Conservation (phyloP, 1,139 yeast species). For the Kluyveromyces sp. region DNA sequence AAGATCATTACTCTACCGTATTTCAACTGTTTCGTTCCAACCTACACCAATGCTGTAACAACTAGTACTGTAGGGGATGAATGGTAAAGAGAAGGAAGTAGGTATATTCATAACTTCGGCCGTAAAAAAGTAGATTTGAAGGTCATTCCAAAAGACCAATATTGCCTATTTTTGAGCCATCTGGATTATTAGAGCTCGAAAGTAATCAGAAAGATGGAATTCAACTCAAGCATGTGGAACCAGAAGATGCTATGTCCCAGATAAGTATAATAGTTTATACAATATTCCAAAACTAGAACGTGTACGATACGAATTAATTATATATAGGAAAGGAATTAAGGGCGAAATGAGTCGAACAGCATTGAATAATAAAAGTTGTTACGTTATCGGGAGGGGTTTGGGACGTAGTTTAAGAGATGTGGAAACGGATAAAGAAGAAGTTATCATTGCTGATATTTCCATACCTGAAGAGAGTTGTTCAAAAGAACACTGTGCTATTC, state of each 20-base stretch:
- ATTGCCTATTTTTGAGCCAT: slow-evolving; percentile 33
- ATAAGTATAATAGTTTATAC: slow-evolving; percentile 18
- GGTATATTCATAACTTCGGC: neutral
- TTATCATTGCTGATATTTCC: slow-evolving; percentile 37
- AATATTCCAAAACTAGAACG: slow-evolving; percentile 23
- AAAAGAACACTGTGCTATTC: slow-evolving; percentile 51
- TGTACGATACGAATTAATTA: slow-evolving; percentile 21
- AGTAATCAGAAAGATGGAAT: slow-evolving; percentile 36
- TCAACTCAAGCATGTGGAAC: slow-evolving; percentile 39
- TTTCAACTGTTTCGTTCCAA: too few species aligned
- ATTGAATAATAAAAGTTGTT: slow-evolving; percentile 29
- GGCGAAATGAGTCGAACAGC: slow-evolving; percentile 5
- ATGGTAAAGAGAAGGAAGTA: neutral
- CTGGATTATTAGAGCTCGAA: slow-evolving; percentile 42
- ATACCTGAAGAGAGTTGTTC: slow-evolving; percentile 40
- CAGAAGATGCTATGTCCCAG: slow-evolving; percentile 36
- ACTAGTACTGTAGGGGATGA: neutral
- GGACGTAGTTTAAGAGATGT: slow-evolving; percentile 7
- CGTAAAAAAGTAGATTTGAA: slow-evolving; percentile 1
- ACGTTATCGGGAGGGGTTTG: slow-evolving; percentile 38
- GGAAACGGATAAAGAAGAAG: slow-evolving; percentile 24
- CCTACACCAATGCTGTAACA: too few species aligned
- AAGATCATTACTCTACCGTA: neutral
- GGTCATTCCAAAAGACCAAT: slow-evolving; percentile 6
- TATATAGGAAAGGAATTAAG: slow-evolving; percentile 11